phyloP scores from a whole-genome alignment of 495 filamentous ascomycete species.

The Neurospora sp. region DNA sequence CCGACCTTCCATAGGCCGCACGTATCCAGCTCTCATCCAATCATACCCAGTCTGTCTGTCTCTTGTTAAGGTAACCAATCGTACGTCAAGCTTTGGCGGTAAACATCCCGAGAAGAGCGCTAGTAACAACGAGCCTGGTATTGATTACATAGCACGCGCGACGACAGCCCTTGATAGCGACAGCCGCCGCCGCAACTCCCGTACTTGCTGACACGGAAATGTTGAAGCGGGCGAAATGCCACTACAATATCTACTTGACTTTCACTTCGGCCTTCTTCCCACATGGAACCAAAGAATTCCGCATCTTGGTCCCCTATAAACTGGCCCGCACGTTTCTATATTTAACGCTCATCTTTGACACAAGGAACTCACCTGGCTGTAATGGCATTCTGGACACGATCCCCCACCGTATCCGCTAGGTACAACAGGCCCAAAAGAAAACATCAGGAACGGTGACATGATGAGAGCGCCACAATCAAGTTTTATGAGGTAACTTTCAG shows the following conservation, averaged over 20 bases:
- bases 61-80: neutral
- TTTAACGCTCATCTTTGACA: neutral
- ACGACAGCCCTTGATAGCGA: neutral
- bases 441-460: neutral
- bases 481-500: neutral
- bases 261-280: neutral
- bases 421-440: neutral
- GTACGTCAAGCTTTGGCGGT: neutral
- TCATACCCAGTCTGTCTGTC: neutral
- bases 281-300: neutral
- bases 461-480: neutral
- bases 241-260: neutral
- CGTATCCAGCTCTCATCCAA: neutral
- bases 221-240: neutral
- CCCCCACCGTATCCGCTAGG: neutral
- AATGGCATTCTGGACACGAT: neutral
- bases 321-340: neutral
- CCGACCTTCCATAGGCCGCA: neutral
- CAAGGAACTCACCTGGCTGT: neutral
- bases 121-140: neutral
- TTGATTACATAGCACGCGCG: neutral
- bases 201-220: neutral
- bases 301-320: neutral
- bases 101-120: neutral
- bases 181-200: neutral